phyloP scores from a whole-genome alignment of 1,284 basidiomycete genomes.

The Ceratobasidium sp. region DNA sequence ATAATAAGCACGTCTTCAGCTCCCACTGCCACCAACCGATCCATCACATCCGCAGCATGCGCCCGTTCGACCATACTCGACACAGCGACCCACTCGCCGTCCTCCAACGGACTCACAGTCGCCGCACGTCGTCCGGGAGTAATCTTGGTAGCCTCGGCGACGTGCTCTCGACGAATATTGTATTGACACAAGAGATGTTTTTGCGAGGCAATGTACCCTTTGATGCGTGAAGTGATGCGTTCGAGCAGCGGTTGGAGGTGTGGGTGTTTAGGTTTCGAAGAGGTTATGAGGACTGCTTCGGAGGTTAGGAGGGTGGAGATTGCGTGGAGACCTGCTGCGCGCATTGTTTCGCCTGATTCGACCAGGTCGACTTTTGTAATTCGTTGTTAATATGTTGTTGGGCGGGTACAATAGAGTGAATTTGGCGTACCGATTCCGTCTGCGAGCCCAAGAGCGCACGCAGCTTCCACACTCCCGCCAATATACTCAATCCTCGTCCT shows the following conservation, averaged over 20 bases:
- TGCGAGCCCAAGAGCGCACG: conserved; percentile 95
- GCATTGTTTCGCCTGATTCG: conserved; percentile 99
- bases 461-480: conserved; percentile 97
- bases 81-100: conserved; percentile 88
- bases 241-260: conserved; percentile 80
- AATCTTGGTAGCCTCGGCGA: conserved; percentile 76
- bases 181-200: conserved; percentile 94
- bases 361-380: conserved; percentile 48
- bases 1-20: conserved; percentile 94
- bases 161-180: conserved; percentile 80
- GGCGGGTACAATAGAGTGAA: conserved; percentile 38
- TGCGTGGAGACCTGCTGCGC: conserved; percentile 94
- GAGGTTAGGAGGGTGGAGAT: conserved; percentile 91
- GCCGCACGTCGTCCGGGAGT: conserved; percentile 94
- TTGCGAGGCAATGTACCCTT: conserved; percentile 91
- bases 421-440: conserved; percentile 90
- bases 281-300: conserved; percentile 95
- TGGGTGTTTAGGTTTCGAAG: conserved; percentile 70
- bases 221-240: conserved; percentile 89
- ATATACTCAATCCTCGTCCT: conserved; percentile 92
- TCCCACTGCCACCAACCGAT: conserved; percentile 83
- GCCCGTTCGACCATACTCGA: conserved; percentile 94
- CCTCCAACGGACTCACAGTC: conserved; percentile 90
- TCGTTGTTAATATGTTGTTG: not conserved
- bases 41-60: conserved; percentile 90